phyloP scores from a whole-genome alignment of 2,329 filamentous ascomycete genomes.

The Colletotrichum gloeosporioides region DNA sequence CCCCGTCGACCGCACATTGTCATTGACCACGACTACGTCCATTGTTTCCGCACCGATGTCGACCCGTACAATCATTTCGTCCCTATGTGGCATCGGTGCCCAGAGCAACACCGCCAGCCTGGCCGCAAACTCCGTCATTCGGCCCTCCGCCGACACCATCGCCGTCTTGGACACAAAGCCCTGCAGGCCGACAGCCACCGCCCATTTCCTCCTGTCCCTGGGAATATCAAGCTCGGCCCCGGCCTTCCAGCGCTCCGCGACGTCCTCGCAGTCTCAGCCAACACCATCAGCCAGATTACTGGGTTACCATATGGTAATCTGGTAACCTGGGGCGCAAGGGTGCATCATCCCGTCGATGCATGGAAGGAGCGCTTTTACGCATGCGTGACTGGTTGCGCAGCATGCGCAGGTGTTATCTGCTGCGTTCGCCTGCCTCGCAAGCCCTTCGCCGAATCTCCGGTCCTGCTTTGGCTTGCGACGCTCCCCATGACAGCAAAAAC shows the following conservation, averaged over 20 bases:
- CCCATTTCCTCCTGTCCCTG: neutral
- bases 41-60: neutral
- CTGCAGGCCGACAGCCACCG: neutral
- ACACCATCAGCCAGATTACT: neutral
- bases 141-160: neutral
- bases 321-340: too few species aligned
- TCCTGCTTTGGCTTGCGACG: too few species aligned
- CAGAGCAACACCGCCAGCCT: neutral
- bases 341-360: too few species aligned
- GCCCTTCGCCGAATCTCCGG: too few species aligned
- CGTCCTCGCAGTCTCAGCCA: neutral
- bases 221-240: neutral
- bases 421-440: too few species aligned
- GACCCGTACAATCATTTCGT: neutral
- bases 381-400: too few species aligned
- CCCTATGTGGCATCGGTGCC: fast-evolving
- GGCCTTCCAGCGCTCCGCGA: too few species aligned
- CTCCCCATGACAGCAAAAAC: too few species aligned
- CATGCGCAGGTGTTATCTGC: too few species aligned
- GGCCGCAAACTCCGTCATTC: neutral
- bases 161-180: neutral
- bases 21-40: neutral
- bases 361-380: too few species aligned
- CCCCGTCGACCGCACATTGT: neutral
- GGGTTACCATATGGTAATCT: too few species aligned